Evolutionary conservation across 257 asterid genomes (phyloP), one percentile per base, ranked within the genome.

Genomic region (Coffea eugenioides): DNA sequence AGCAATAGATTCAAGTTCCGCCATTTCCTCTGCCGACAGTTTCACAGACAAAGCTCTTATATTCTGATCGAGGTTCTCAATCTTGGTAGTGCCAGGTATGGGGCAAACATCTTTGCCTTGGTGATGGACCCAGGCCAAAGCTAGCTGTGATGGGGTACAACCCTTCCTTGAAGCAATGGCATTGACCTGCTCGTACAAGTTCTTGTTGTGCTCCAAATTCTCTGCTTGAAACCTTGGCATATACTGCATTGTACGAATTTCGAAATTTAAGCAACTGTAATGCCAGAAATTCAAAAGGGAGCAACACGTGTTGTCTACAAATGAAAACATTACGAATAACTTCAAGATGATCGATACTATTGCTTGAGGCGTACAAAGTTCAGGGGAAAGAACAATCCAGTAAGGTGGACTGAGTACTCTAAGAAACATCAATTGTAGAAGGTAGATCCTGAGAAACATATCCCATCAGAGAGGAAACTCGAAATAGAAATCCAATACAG

Each of bases 71-170:
- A 87, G 69, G 78, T 89, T 87, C 5, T 54, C 78, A 57, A 87
- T 75, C 80, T 84, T 87, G 6, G 92, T 89, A 48, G 89, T 88
- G 34, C 89, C 91, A 1, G 92, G 90, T 31, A 88, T 88, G 3
- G 89, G 91, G n/a, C 91, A 83, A 64, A 88, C 88, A 43, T 86
- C 86, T n/a, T 80, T 79, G 51, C 91, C 93, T 77, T 85, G 90
- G 78, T 88, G 91, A 83, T 86, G 93, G 31, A 90, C 82, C 93
- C 93, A 88, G 8, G 91, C 91, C 79, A 90, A 82, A 0, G 91
- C 90, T 5, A 90, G 87, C 57, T 88, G 91, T 25, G 93, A 82
- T 0, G 86, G 82, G 23, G 85, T 90, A 83, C 91, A 90, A 21
- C 90, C 90, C 61, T 85, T 90, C 85, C 77, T 80, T 1, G 36